These are phyloP conservation scores for Pelargonium citronellum DNA, from an alignment of 441 rosid genomes.

Conservation along the genomic window DNA sequence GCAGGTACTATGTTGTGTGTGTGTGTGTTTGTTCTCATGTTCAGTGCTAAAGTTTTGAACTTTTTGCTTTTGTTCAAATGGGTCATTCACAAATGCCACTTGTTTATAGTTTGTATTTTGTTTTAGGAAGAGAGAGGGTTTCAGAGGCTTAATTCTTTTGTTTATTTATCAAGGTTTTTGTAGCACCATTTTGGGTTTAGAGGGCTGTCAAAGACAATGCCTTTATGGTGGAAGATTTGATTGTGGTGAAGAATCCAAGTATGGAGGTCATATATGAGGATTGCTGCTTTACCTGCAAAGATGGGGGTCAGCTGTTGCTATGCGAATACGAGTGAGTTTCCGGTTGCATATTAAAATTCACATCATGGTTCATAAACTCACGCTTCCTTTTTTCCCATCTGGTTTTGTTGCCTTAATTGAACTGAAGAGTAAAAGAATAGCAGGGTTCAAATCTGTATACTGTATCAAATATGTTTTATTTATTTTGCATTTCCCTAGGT, in stretches of 20 bases:
- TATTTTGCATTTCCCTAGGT: neutral
- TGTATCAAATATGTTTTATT: neutral
- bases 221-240: neutral
- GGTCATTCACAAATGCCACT: neutral
- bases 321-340: constrained; percentile 38
- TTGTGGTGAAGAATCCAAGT: constrained; percentile 11
- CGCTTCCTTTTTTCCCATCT: neutral
- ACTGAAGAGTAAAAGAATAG: neutral
- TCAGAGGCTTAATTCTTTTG: neutral
- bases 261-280: constrained; percentile 34
- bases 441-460: neutral
- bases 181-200: neutral
- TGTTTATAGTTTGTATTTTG: neutral
- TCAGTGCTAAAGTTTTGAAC: neutral
- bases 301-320: constrained; percentile 42
- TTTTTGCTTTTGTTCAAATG: neutral
- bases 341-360: neutral
- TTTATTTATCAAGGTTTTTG: neutral
- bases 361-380: neutral
- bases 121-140: neutral
- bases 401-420: neutral
- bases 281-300: constrained; percentile 48
- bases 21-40: neutral
- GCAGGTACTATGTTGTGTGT: neutral
- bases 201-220: neutral